A percentile compares a stretch with the other conserved stretches of the same genome.
Evolutionary conservation across 176 grass and related monocot genomes (phyloP).

Genomic region (Alloteropsis semialata): DNA sequence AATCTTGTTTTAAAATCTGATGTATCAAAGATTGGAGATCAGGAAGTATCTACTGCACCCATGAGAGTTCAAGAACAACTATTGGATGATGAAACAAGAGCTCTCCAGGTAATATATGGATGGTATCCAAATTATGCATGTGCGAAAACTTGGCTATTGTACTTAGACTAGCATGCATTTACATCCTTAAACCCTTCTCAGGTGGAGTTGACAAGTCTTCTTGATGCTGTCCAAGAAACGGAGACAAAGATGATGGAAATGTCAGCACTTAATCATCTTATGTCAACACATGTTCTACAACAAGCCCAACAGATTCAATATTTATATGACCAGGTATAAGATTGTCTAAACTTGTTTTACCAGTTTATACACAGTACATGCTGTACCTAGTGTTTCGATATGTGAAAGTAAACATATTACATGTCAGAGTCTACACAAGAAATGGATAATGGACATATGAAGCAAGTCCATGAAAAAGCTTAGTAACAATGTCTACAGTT

Average conservation of each 20-base stretch:
- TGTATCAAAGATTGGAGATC: conserved; percentile 50
- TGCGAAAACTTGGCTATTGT: not conserved
- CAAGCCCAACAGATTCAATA: conserved; percentile 91
- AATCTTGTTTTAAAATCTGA: conserved; percentile 49
- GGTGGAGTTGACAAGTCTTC: conserved; percentile 77
- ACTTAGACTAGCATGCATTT: not conserved
- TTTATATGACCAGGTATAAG: conserved; percentile 81
- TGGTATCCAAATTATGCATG: not conserved
- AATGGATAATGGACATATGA: not conserved
- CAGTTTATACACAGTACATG: not conserved
- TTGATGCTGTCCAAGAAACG: conserved; percentile 88
- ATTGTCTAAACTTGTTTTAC: not conserved
- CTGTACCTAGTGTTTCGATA: not conserved
- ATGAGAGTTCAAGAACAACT: conserved; percentile 84
- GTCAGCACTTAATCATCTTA: conserved; percentile 89
- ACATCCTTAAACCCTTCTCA: conserved; percentile 27
- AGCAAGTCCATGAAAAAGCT: not conserved
- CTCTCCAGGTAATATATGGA: conserved; percentile 60
- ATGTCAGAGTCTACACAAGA: not conserved
- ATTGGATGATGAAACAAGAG: conserved; percentile 82
- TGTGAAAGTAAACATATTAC: not conserved
- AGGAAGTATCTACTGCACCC: conserved; percentile 49
- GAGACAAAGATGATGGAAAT: conserved; percentile 99
- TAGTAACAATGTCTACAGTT: not conserved
- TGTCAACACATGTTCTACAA: conserved; percentile 94